These are phyloP conservation scores for Phytopythium boreale DNA, from an alignment of 352 stramenopile species.

Conservation along the genomic window DNA sequence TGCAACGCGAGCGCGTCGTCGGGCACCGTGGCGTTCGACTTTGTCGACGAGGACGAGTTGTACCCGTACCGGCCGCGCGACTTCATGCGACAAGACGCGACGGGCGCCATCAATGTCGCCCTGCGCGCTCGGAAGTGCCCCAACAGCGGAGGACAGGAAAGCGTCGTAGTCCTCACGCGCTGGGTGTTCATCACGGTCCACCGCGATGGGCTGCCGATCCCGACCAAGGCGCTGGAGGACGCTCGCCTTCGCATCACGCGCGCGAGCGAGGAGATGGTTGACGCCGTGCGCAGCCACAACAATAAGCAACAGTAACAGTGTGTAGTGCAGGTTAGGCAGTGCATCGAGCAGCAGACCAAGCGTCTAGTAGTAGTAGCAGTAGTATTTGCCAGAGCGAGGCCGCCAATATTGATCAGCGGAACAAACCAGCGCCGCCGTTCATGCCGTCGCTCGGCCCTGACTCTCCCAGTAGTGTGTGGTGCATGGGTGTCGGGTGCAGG, in stretches of 20 bases:
- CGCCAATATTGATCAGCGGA: background rate
- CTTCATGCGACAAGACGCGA: slow-evolving; percentile 25
- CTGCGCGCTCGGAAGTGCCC: slow-evolving; percentile 9
- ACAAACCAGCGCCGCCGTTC: background rate
- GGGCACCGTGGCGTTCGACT: slow-evolving; percentile 25
- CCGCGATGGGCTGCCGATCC: slow-evolving; percentile 13
- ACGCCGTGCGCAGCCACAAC: slow-evolving; percentile 12
- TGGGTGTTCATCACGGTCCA: slow-evolving; percentile 27
- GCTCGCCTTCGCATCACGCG: slow-evolving; percentile 15
- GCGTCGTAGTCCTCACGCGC: slow-evolving; percentile 24
- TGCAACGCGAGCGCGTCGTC: background rate
- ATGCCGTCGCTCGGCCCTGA: too few relatives aligned
- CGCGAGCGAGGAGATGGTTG: slow-evolving; percentile 26
- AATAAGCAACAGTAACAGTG: background rate
- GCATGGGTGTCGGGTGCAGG: background rate
- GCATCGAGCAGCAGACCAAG: background rate
- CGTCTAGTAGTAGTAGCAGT: background rate
- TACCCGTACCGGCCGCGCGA: slow-evolving; percentile 23
- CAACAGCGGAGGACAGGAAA: slow-evolving; percentile 2
- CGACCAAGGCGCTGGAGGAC: slow-evolving; percentile 16
- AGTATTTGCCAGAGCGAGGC: background rate
- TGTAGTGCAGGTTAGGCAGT: background rate
- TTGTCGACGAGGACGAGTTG: slow-evolving; percentile 33
- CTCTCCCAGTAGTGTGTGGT: background rate
- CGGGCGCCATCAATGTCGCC: slow-evolving; percentile 17